Evolutionary conservation across 2,329 filamentous ascomycete species (phyloP).

Genomic region (Colletotrichum eleusines): DNA sequence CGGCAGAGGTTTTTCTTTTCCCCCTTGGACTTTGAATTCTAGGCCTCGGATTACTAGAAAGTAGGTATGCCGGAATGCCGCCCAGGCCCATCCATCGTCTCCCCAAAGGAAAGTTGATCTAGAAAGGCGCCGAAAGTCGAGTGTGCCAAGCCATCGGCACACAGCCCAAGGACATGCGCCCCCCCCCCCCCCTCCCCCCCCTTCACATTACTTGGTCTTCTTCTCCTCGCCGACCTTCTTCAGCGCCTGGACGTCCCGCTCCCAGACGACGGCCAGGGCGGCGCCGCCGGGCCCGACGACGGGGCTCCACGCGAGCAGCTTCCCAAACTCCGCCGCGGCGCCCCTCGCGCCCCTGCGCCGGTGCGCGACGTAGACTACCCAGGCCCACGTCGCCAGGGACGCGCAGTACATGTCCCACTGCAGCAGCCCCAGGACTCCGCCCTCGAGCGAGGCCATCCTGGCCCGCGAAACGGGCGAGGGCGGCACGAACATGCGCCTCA

Average conservation of each 20-base stretch:
- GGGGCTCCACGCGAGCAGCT: slow-evolving; percentile 16
- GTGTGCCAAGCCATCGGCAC: not conserved
- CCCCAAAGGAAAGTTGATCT: not conserved
- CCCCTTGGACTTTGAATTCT: too few species aligned
- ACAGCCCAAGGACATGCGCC: too few species aligned
- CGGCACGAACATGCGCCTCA: slow-evolving; percentile 36
- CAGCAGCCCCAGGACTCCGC: slow-evolving; percentile 38
- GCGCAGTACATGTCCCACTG: slow-evolving; percentile 46
- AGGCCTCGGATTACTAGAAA: too few species aligned
- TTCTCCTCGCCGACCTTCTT: not conserved
- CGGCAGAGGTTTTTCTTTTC: not conserved
- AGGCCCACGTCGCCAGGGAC: slow-evolving; percentile 21
- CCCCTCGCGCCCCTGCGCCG: slow-evolving; percentile 4
- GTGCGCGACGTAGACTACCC: slow-evolving; percentile 39
- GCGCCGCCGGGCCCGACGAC: slow-evolving; percentile 43
- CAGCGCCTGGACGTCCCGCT: slow-evolving; percentile 37
- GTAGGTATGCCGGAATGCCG: not conserved
- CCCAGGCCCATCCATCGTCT: not conserved
- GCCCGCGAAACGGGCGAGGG: slow-evolving; percentile 6
- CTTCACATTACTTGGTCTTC: slow-evolving; percentile 9
- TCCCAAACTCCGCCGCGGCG: slow-evolving; percentile 14
- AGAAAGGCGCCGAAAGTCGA: not conserved
- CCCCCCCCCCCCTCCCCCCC: too few species aligned
- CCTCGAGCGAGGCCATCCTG: slow-evolving; percentile 34
- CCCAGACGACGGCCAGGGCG: slow-evolving; percentile 43